phyloP scores from a whole-genome alignment of 371 early-diverging fungal species.

The Fennellomyces sp. region DNA sequence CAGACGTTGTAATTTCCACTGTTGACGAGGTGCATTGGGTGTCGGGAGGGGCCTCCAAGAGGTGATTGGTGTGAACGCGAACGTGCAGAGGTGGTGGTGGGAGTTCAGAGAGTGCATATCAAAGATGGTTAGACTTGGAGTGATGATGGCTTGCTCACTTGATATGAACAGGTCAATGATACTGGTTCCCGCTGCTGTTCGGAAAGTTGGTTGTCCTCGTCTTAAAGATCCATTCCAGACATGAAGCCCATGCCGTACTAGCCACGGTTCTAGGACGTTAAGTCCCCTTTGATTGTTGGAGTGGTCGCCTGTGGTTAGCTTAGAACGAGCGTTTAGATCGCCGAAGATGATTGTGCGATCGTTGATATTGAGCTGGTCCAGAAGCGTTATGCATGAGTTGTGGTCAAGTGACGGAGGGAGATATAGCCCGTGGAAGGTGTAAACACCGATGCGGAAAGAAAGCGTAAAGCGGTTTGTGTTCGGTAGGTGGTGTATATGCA shows the following conservation, averaged over 20 bases:
- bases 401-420: slow-evolving; percentile 1
- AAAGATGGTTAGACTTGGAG: background rate
- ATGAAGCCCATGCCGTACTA: background rate
- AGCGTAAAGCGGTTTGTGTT: background rate
- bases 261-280: background rate
- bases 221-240: background rate
- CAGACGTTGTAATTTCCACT: background rate
- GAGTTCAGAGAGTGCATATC: too few species aligned
- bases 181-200: background rate
- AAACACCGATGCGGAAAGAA: background rate
- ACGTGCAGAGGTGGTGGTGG: background rate
- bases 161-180: slow-evolving; percentile 7
- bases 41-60: background rate
- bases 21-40: background rate
- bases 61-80: background rate
- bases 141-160: background rate
- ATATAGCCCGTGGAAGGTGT: background rate
- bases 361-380: background rate
- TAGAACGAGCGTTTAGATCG: slow-evolving; percentile 1
- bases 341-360: slow-evolving; percentile 6
- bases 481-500: background rate
- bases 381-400: background rate
- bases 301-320: background rate
- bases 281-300: background rate
- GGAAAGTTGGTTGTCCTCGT: background rate